Conservation (phyloP, 768 basidiomycete species). For the Leccinellum rugosiceps region DNA sequence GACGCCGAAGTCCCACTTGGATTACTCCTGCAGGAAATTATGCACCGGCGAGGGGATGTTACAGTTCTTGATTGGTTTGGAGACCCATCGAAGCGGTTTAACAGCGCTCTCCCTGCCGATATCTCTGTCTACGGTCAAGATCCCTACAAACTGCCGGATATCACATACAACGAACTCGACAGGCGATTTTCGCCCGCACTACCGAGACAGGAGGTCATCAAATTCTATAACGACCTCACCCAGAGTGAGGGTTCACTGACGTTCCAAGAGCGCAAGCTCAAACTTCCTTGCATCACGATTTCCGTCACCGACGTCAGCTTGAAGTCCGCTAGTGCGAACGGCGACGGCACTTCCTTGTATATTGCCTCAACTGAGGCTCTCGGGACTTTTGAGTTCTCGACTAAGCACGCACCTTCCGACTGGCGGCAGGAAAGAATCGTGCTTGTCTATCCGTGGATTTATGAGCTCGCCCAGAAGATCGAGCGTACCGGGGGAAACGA, state of each 20-base stretch:
- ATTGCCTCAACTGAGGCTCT: conserved; percentile 1
- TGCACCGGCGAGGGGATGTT: conserved; percentile 10
- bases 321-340: background rate
- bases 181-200: background rate
- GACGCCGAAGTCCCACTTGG: conserved; percentile 10
- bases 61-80: conserved; percentile 22
- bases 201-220: background rate
- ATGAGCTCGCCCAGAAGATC: background rate
- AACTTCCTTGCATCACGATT: conserved; percentile 14
- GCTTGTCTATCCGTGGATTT: conserved; percentile 12
- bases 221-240: background rate
- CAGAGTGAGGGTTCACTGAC: background rate
- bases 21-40: conserved; percentile 10
- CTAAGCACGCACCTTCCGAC: background rate
- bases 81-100: conserved; percentile 8
- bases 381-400: background rate
- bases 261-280: conserved; percentile 7
- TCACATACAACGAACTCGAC: background rate
- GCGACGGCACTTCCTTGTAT: background rate
- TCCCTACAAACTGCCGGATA: background rate
- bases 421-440: background rate
- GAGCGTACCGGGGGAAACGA: background rate
- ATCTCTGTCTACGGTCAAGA: conserved; percentile 11
- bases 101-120: conserved; percentile 13
- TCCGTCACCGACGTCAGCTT: background rate